A percentile compares a stretch with the other conserved stretches of the same genome.
These are phyloP conservation scores for Zopfia rhizophila DNA, from an alignment of 2,329 filamentous ascomycete species.

Conservation along the genomic window DNA sequence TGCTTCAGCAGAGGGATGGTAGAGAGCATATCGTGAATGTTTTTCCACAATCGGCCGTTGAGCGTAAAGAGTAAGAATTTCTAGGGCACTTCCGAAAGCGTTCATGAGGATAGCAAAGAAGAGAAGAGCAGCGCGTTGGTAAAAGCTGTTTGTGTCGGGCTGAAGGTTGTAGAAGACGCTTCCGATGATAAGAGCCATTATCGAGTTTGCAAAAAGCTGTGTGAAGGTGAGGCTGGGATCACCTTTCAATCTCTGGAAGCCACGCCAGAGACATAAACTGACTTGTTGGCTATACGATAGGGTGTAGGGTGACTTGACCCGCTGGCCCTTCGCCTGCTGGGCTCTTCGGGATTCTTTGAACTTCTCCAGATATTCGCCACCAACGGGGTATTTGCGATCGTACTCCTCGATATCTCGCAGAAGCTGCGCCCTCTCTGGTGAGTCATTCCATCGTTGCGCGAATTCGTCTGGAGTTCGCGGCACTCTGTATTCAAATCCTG, in stretches of 20 bases:
- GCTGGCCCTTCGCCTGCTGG: slow-evolving; percentile 61
- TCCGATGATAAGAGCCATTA: slow-evolving; percentile 80
- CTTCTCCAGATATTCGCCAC: slow-evolving; percentile 56
- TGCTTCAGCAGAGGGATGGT: slow-evolving; percentile 91
- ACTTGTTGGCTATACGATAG: slow-evolving; percentile 81
- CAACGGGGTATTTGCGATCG: slow-evolving; percentile 57
- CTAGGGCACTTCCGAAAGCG: slow-evolving; percentile 81
- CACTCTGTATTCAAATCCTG: slow-evolving; percentile 57
- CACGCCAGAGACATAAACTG: slow-evolving; percentile 80
- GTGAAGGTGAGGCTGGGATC: slow-evolving; percentile 80
- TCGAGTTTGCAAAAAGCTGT: slow-evolving; percentile 75
- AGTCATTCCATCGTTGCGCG: slow-evolving; percentile 64
- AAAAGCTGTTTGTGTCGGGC: slow-evolving; percentile 76
- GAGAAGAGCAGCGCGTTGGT: slow-evolving; percentile 78
- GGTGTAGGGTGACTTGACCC: slow-evolving; percentile 81
- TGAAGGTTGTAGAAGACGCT: slow-evolving; percentile 84
- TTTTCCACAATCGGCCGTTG: slow-evolving; percentile 95
- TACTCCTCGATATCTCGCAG: slow-evolving; percentile 58
- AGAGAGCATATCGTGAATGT: slow-evolving; percentile 84
- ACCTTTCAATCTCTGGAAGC: slow-evolving; percentile 78
- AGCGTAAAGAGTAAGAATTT: slow-evolving; percentile 86
- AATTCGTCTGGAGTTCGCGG: slow-evolving; percentile 63
- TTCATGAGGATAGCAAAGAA: slow-evolving; percentile 92
- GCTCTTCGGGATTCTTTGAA: slow-evolving; percentile 59
- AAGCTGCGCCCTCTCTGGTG: slow-evolving; percentile 58